Base-by-base conservation (phyloP, 768 basidiomycete genomes). In the Termitomyces heimii region DNA sequence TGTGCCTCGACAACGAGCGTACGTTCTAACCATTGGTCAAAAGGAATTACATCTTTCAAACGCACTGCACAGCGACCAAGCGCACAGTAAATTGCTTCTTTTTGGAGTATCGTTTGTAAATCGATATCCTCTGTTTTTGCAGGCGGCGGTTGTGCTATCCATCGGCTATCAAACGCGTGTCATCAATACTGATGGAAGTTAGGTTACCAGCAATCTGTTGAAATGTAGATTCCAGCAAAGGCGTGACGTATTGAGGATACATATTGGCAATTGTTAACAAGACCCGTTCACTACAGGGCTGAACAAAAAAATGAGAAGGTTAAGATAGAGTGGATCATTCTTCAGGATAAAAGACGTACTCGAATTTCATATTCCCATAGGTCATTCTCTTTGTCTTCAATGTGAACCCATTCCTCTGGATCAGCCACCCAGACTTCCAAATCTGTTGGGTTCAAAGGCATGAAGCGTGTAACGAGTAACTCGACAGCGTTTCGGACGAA, bases 251-350 rank as follows among this genome's bases (percentile, higher is more conserved):
- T 31, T 83, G 77, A 6, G 77, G 74, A 65, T 88, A 94, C 67
- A 90, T 84, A 48, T 80, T 75, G 18, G 85, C 80, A 20, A 96
- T 70, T 20, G 89, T 85, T 75, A 94, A 83, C 24, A 98, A 76
- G 26, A 98, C 90, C n/a, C 94, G 81, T 71, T 98, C 95, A 47
- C 90, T 91, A 65, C 94, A 96, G 1, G 94, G 87, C 96, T 98
- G 18, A 35, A 20, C 6, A 20, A 20, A 18, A 14, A 20, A 58
- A 37, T 20, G n/a, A 42, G 32, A 44, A 35, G 34, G 54, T 20
- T 37, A 46, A 32, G 42, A 37, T 34, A 56, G 44, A 10, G 37
- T 16, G n/a, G 18, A 34, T 18, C 49, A 16, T 57, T 55, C 39
- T 7, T 24, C 13, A 22, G 24, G 34, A 51, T 39, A 31, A 40